phyloP scores from a whole-genome alignment of 2,329 filamentous ascomycete genomes.

The Arthrobotrys sinensis region DNA sequence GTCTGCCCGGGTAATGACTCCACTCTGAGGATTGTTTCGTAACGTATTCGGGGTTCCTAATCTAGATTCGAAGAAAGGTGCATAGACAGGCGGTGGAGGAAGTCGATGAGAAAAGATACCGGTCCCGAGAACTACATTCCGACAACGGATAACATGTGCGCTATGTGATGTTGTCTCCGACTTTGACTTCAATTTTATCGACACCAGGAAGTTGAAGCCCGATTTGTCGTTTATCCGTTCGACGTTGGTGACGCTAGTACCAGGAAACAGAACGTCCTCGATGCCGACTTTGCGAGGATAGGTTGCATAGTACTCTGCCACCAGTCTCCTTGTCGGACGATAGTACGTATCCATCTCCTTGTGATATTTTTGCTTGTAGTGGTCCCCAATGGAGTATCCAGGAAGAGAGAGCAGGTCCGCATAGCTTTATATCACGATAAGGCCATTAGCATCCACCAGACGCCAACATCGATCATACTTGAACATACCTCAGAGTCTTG shows the following conservation, averaged over 20 bases:
- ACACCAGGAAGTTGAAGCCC: slow-evolving; percentile 57
- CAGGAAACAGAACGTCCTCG: slow-evolving; percentile 67
- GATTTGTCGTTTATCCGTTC: slow-evolving; percentile 47
- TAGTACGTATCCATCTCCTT: slow-evolving; percentile 71
- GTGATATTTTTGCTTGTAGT: slow-evolving; percentile 69
- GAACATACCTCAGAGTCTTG: slow-evolving; percentile 70
- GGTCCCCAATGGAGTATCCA: slow-evolving; percentile 73
- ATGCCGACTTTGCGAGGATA: slow-evolving; percentile 73
- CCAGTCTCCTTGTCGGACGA: slow-evolving; percentile 72
- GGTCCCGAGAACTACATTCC: slow-evolving; percentile 74
- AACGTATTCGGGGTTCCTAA: not conserved
- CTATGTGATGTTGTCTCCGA: slow-evolving; percentile 25
- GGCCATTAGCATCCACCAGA: not conserved
- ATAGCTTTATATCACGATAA: slow-evolving; percentile 68
- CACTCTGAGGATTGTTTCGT: slow-evolving; percentile 62
- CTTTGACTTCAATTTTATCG: slow-evolving; percentile 69
- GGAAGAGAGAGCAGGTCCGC: slow-evolving; percentile 76
- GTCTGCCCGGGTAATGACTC: slow-evolving; percentile 1
- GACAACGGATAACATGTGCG: slow-evolving; percentile 72
- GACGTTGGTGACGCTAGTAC: slow-evolving; percentile 53
- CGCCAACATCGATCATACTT: not conserved
- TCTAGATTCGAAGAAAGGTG: slow-evolving; percentile 68
- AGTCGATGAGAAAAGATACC: slow-evolving; percentile 74
- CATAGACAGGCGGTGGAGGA: slow-evolving; percentile 70
- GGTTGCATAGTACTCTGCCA: slow-evolving; percentile 72